Percentiles rank a stretch among this genome's conserved stretches.
phyloP scores from a whole-genome alignment of 164 flowering plant species.

The Sextonia rubra region DNA sequence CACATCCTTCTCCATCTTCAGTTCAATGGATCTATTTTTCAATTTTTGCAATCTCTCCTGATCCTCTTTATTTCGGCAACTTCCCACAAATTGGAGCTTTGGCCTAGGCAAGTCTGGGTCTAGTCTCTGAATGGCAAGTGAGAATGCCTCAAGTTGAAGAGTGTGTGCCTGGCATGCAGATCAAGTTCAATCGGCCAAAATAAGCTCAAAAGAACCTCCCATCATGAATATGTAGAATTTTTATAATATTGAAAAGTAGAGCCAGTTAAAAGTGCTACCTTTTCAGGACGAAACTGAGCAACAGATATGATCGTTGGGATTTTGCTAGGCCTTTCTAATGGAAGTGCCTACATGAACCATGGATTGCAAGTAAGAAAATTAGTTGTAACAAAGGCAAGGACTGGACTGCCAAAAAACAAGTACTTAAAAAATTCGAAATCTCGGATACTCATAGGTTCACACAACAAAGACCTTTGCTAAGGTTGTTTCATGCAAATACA shows the following conservation, averaged over 20 bases:
- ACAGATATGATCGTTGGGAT: conserved; percentile 64
- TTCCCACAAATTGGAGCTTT: conserved; percentile 89
- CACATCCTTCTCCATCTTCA: conserved; percentile 59
- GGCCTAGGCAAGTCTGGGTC: conserved; percentile 56
- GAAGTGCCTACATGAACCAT: conserved; percentile 49
- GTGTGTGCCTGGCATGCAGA: conserved; percentile 58
- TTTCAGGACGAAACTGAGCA: conserved; percentile 98
- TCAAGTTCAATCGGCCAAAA: neutral
- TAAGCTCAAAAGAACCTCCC: neutral
- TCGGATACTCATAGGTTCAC: too few relatives aligned
- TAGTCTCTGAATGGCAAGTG: conserved; percentile 53
- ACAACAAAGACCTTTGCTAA: too few relatives aligned
- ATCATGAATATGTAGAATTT: too few relatives aligned
- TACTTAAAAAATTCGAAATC: too few relatives aligned
- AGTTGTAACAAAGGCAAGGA: too few relatives aligned
- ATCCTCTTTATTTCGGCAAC: conserved; percentile 84
- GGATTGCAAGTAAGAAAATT: too few relatives aligned
- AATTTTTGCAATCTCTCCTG: conserved; percentile 70
- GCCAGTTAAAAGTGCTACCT: conserved; percentile 40
- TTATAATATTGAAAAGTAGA: neutral
- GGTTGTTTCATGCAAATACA: too few relatives aligned
- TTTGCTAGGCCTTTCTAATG: conserved; percentile 52
- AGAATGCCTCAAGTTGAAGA: conserved; percentile 92
- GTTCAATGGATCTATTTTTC: conserved; percentile 55
- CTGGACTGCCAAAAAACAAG: too few relatives aligned